Evolutionary conservation across 257 asterid species (phyloP), one percentile per base, ranked within the genome.

Genomic region (Solanum chiquidenum): DNA sequence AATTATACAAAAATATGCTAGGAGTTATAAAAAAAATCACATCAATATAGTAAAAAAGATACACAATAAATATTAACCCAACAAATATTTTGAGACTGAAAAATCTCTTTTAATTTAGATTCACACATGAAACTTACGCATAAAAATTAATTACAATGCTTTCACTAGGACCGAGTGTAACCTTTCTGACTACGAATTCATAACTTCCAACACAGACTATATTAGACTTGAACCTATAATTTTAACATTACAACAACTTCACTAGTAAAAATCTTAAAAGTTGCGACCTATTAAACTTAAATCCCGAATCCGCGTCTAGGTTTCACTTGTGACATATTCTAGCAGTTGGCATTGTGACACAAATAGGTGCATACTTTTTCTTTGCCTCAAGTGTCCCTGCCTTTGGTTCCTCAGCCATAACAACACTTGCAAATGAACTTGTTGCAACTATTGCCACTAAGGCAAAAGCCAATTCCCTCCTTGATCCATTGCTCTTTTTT

Each of bases 321-420:
- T 16, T 71, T 72, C 14, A 89, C 83, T 94, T 86, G 90, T 66
- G 95, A 85, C 97, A 94, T 62, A 93, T 90, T 52, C 88, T 89
- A 52, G 98, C 96, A 8, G 98, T 94, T 3, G 98, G 96, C 92
- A 90, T 95, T 27, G 98, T 93, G 37, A 93, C 96, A 68, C 98
- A 94, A 12, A 95, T 13, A 7, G 96, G 94, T 1, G 93, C 95
- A 49, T 95, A 95, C 92, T 94, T 95, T 94, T 94, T 94, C 90
- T 88, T 93, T 4, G 98, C 98, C 1, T 92, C 96, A 1, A 73
- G 49, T 2, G 87, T 84, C 58, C 98, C 96, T 1, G 85, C 52
- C 94, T 90, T 94, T 1, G 98, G 98, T 88, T 93, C 97, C 4
- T 89, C 96, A 7, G 95, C 98, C 91, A 92, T 86, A 29, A 94